Conservation (phyloP, 2,329 filamentous ascomycete genomes). For the Ascochyta rabiei region DNA sequence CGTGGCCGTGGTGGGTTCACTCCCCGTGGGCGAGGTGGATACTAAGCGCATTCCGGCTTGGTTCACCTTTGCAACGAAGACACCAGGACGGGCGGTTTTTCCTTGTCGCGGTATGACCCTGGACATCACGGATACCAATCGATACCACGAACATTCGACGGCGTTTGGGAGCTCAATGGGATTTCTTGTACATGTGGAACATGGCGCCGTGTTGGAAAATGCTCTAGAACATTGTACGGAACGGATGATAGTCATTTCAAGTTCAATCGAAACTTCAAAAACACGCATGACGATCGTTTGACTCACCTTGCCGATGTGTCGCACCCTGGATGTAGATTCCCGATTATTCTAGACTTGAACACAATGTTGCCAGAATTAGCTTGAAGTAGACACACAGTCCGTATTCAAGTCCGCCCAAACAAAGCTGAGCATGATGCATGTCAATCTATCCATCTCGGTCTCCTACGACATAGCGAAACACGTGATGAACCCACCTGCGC, state of each 20-base stretch:
- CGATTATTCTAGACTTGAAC: too few relatives aligned
- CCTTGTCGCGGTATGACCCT: constrained; percentile 25
- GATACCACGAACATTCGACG: constrained; percentile 44
- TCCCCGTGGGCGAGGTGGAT: constrained; percentile 41
- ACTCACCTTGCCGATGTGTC: too few relatives aligned
- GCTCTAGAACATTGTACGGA: constrained; percentile 18
- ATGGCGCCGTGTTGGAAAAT: constrained; percentile 31
- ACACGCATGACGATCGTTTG: neutral
- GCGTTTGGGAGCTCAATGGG: constrained; percentile 41
- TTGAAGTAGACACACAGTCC: too few relatives aligned
- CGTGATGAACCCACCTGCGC: neutral
- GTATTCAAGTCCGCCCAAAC: too few relatives aligned
- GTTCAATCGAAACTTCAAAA: constrained; percentile 18
- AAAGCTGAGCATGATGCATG: too few relatives aligned
- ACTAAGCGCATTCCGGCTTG: constrained; percentile 27
- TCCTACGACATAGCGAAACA: neutral
- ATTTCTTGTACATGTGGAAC: constrained; percentile 32
- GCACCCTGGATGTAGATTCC: too few relatives aligned
- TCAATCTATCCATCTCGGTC: too few relatives aligned
- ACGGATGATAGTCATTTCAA: constrained; percentile 19
- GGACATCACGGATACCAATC: constrained; percentile 33
- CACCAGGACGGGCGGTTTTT: constrained; percentile 21
- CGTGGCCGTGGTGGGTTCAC: constrained; percentile 34
- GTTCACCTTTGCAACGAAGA: constrained; percentile 14
- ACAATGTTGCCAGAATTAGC: too few relatives aligned